Evolutionary conservation across 139 green algal genomes (phyloP).

Genomic region (Micractinium sp.): DNA sequence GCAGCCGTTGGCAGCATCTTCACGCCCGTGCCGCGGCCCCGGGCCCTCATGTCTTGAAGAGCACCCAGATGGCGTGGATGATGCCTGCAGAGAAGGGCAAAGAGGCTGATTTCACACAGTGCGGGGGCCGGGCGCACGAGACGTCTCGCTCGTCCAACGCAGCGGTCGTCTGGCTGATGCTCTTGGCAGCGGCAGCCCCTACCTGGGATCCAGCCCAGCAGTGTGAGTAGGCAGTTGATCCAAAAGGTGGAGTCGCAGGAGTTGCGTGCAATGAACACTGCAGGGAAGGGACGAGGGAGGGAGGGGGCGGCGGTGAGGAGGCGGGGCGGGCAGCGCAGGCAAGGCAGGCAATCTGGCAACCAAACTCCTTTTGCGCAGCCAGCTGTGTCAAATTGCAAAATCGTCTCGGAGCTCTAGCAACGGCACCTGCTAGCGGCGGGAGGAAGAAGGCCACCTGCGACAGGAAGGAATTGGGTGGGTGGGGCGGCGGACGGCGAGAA

Average conservation of each 20-base stretch:
- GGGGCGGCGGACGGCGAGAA: background rate
- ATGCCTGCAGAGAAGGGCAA: background rate
- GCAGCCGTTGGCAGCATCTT: background rate
- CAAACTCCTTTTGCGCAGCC: background rate
- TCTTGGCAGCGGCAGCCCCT: background rate
- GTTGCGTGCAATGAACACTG: background rate
- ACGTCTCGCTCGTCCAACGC: too few relatives aligned
- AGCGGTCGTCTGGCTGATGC: background rate
- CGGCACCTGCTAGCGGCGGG: background rate
- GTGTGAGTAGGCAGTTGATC: slow-evolving; percentile 6
- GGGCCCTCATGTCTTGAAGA: slow-evolving; percentile 6
- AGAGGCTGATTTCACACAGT: too few relatives aligned
- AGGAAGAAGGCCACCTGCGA: slow-evolving; percentile 24
- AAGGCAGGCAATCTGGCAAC: background rate
- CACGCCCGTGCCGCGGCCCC: too few relatives aligned
- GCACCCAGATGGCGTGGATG: slow-evolving; percentile 33
- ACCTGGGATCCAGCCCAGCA: slow-evolving; percentile 3
- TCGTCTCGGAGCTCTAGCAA: background rate
- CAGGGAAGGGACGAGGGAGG: background rate
- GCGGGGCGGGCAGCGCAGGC: background rate
- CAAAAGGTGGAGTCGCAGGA: background rate
- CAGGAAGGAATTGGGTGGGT: background rate
- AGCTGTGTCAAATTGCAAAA: too few relatives aligned
- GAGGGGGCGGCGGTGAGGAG: background rate
- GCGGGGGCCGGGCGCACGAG: too few relatives aligned